phyloP scores from a whole-genome alignment of 257 asterid genomes.

The Solanum piurae region DNA sequence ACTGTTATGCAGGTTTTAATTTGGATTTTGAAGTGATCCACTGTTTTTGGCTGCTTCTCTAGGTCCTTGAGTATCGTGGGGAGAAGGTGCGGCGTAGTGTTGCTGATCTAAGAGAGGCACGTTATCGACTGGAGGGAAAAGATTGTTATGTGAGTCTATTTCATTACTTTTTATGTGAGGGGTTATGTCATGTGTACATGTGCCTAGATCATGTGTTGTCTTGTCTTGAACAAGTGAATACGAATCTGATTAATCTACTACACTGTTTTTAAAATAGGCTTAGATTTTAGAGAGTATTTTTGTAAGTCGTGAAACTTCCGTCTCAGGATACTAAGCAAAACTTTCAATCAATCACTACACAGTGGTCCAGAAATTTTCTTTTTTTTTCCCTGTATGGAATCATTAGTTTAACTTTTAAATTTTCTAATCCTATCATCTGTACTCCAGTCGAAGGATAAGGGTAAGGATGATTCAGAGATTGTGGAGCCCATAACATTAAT shows the following conservation, averaged over 20 bases:
- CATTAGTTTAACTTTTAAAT: background rate
- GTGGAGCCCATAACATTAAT: background rate
- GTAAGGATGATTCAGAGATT: background rate
- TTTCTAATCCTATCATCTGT: background rate
- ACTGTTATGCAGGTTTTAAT: background rate
- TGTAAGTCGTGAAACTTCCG: background rate
- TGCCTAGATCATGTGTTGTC: background rate
- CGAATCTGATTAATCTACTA: background rate
- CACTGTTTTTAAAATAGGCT: background rate
- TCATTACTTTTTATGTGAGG: background rate
- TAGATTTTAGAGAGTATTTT: background rate
- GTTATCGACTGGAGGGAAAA: conserved; percentile 64
- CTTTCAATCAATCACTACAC: background rate
- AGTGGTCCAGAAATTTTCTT: background rate
- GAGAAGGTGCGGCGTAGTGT: conserved; percentile 81
- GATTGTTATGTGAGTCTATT: conserved; percentile 86
- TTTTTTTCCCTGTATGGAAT: background rate
- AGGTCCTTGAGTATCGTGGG: conserved; percentile 92
- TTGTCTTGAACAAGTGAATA: background rate
- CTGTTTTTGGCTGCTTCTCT: conserved; percentile 7
- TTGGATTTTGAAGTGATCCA: background rate
- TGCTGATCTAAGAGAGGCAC: conserved; percentile 85
- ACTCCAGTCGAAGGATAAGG: background rate
- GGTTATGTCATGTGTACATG: background rate
- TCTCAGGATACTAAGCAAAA: background rate